Percentiles rank a stretch among this genome's conserved stretches.
Evolutionary conservation across 164 flowering plant genomes (phyloP).

Genomic region (Vitis riparia): DNA sequence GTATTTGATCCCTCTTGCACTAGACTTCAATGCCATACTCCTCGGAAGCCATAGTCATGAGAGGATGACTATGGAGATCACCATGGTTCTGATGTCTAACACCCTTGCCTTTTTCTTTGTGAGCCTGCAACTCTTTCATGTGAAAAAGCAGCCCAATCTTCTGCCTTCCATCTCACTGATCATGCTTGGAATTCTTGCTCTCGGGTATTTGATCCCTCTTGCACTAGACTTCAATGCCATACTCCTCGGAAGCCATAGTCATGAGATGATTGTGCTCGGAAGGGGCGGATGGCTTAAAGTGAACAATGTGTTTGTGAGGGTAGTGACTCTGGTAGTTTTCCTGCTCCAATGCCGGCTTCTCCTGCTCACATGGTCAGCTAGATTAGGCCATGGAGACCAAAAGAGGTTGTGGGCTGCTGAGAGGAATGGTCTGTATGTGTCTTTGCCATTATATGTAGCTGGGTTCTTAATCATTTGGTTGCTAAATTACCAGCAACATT

Average conservation of each 20-base stretch:
- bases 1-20: slow-evolving; percentile 55
- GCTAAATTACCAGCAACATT: slow-evolving; percentile 22
- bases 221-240: slow-evolving; percentile 63
- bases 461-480: slow-evolving; percentile 45
- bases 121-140: slow-evolving; percentile 49
- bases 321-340: slow-evolving; percentile 32
- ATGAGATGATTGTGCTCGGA: slow-evolving; percentile 19
- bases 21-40: slow-evolving; percentile 63
- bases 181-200: slow-evolving; percentile 58
- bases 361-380: slow-evolving; percentile 50
- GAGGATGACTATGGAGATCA: slow-evolving; percentile 55
- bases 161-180: slow-evolving; percentile 52
- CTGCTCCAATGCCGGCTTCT: slow-evolving; percentile 59
- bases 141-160: slow-evolving; percentile 46
- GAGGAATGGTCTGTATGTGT: slow-evolving; percentile 36
- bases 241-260: slow-evolving; percentile 24
- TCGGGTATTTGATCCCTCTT: slow-evolving; percentile 64
- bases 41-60: slow-evolving; percentile 16
- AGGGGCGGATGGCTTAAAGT: slow-evolving; percentile 33
- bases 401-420: slow-evolving; percentile 40
- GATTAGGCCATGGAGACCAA: slow-evolving; percentile 25
- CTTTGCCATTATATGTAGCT: slow-evolving; percentile 32
- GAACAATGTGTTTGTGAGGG: slow-evolving; percentile 14
- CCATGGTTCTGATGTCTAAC: slow-evolving; percentile 54
- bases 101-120: slow-evolving; percentile 54